Conservation (phyloP, 75 land plant genomes). For the Cupressus sempervirens region DNA sequence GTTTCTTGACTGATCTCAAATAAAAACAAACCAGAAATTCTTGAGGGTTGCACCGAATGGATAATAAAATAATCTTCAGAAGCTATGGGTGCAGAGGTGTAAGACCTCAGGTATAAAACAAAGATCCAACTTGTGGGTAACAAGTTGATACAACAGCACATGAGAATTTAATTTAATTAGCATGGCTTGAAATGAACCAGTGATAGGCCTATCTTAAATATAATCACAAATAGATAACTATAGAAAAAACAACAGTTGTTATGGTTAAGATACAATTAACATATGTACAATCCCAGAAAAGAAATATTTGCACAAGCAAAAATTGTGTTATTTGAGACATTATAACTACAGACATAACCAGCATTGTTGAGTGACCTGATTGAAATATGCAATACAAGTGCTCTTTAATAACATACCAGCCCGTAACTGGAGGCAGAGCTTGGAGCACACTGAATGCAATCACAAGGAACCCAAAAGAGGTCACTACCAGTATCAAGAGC, state of each 20-base stretch:
- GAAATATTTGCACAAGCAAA: neutral
- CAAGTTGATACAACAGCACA: neutral
- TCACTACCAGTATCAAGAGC: slow-evolving; percentile 94
- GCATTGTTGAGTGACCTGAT: neutral
- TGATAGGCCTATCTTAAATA: neutral
- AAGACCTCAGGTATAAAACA: neutral
- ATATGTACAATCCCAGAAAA: neutral
- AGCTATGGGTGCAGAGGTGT: neutral
- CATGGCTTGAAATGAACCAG: neutral
- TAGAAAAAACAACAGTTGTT: neutral
- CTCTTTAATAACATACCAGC: slow-evolving; percentile 34
- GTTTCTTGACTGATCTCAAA: neutral
- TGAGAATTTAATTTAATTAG: neutral
- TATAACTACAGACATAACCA: neutral
- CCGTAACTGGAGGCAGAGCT: slow-evolving; percentile 33
- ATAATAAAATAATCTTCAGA: neutral
- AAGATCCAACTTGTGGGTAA: neutral
- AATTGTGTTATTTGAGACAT: neutral
- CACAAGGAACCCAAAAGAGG: slow-evolving; percentile 85
- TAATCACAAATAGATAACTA: neutral
- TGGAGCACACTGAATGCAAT: slow-evolving; percentile 78
- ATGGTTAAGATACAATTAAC: too few relatives aligned
- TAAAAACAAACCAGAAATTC: neutral
- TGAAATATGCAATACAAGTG: neutral
- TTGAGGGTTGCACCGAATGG: neutral